Evolutionary conservation across 148 eudicot genomes (phyloP).

Genomic region (Dysphania ambrosioides): DNA sequence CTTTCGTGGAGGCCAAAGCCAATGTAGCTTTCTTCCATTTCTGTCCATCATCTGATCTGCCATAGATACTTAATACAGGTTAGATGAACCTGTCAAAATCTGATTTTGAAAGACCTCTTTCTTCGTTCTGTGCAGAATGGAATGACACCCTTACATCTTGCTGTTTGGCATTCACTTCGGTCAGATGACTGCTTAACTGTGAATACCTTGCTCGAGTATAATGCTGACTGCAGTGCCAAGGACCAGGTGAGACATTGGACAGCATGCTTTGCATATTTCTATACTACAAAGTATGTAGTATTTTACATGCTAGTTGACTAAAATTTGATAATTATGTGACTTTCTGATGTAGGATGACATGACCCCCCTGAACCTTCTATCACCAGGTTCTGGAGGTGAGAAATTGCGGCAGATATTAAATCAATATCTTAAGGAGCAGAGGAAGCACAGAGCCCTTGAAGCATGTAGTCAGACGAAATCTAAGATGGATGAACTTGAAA

Average conservation of each 20-base stretch:
- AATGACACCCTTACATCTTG: constrained; percentile 97
- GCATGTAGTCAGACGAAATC: constrained; percentile 91
- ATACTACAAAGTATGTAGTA: background rate
- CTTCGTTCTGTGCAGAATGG: constrained; percentile 66
- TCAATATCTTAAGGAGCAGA: constrained; percentile 69
- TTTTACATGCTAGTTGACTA: background rate
- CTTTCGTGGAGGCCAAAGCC: constrained; percentile 89
- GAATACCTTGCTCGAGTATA: constrained; percentile 71
- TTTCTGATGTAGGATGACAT: constrained; percentile 59
- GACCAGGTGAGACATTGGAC: constrained; percentile 57
- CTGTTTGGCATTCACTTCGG: constrained; percentile 87
- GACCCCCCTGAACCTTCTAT: constrained; percentile 82
- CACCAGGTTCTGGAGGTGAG: constrained; percentile 78
- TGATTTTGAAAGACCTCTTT: background rate
- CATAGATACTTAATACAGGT: background rate
- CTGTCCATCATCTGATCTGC: background rate
- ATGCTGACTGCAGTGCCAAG: constrained; percentile 89
- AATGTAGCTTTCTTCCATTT: constrained; percentile 45
- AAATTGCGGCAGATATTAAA: constrained; percentile 61
- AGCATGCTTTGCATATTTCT: background rate
- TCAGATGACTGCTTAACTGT: constrained; percentile 73
- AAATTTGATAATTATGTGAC: constrained; percentile 9
- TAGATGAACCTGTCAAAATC: background rate
- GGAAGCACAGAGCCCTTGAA: constrained; percentile 76
- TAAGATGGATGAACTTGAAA: constrained; percentile 92